Conservation (phyloP, 768 basidiomycete genomes). For the Mycena indigotica region DNA sequence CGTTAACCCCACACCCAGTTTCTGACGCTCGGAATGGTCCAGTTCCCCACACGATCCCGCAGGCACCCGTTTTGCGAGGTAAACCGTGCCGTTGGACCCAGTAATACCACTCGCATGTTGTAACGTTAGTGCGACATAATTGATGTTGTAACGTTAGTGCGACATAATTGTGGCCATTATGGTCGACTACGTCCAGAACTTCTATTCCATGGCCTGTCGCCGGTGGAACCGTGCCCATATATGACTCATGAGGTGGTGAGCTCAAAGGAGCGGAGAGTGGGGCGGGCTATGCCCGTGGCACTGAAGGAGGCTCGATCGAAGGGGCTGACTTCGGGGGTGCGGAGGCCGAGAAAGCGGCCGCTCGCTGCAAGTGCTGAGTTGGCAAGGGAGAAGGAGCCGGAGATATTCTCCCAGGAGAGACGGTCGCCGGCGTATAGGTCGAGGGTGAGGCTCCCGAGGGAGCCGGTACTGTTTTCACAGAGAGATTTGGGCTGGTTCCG, state of each 20-base stretch:
- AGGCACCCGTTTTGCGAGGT: slow-evolving; percentile 10
- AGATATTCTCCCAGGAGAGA: background rate
- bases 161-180: slow-evolving; percentile 13
- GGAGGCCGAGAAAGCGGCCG: background rate
- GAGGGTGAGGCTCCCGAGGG: slow-evolving; percentile 1
- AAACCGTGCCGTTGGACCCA: slow-evolving; percentile 1
- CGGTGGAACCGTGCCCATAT: background rate
- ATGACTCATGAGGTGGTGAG: slow-evolving; percentile 1
- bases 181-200: background rate
- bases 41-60: too few species aligned
- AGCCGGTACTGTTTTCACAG: background rate
- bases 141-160: slow-evolving; percentile 9
- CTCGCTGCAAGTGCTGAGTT: background rate
- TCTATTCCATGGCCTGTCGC: slow-evolving; percentile 4
- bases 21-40: too few species aligned
- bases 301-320: background rate
- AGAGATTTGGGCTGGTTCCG: background rate
- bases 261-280: slow-evolving; percentile 6
- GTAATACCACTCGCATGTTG: too few species aligned
- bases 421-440: background rate
- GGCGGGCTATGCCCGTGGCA: background rate
- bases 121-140: too few species aligned
- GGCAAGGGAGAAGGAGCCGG: background rate
- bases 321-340: background rate
- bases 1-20: too few species aligned